Conservation (phyloP, 495 filamentous ascomycete species). For the Oleoguttula mirabilis region DNA sequence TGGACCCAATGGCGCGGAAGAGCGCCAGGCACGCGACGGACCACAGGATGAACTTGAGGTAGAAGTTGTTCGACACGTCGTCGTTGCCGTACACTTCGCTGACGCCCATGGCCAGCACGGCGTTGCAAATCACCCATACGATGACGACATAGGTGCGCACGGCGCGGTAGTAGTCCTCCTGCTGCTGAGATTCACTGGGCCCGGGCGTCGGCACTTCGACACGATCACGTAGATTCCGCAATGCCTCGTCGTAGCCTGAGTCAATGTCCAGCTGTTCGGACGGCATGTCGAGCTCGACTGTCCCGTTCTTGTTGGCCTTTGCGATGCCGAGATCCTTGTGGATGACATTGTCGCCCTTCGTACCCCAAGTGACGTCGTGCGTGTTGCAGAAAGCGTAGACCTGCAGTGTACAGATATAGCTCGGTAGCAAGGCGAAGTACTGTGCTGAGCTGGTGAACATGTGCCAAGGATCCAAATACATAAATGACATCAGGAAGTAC, state of each 20-base stretch:
- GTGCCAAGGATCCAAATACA: slow-evolving; percentile 98
- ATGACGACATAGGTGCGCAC: slow-evolving; percentile 98
- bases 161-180: slow-evolving; percentile 97
- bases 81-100: slow-evolving; percentile 67
- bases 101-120: slow-evolving; percentile 84
- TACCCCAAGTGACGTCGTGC: slow-evolving; percentile 98
- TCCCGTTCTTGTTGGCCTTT: slow-evolving; percentile 50
- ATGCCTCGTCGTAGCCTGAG: slow-evolving; percentile 89
- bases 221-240: slow-evolving; percentile 89
- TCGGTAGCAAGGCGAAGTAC: slow-evolving; percentile 85
- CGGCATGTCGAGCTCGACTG: slow-evolving; percentile 89
- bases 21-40: slow-evolving; percentile 72
- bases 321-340: slow-evolving; percentile 84
- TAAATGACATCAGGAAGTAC: slow-evolving; percentile 90
- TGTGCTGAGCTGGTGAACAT: slow-evolving; percentile 92
- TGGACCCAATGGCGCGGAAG: slow-evolving; percentile 71
- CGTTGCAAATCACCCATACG: slow-evolving; percentile 89
- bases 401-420: slow-evolving; percentile 93
- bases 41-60: slow-evolving; percentile 90
- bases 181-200: slow-evolving; percentile 64
- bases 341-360: slow-evolving; percentile 93
- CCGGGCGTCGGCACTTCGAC: slow-evolving; percentile 59
- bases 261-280: slow-evolving; percentile 97
- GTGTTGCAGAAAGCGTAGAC: slow-evolving; percentile 99
- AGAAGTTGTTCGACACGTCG: slow-evolving; percentile 68